Conservation (phyloP, 352 stramenopile species). For the Globisporangium takayamanum region DNA sequence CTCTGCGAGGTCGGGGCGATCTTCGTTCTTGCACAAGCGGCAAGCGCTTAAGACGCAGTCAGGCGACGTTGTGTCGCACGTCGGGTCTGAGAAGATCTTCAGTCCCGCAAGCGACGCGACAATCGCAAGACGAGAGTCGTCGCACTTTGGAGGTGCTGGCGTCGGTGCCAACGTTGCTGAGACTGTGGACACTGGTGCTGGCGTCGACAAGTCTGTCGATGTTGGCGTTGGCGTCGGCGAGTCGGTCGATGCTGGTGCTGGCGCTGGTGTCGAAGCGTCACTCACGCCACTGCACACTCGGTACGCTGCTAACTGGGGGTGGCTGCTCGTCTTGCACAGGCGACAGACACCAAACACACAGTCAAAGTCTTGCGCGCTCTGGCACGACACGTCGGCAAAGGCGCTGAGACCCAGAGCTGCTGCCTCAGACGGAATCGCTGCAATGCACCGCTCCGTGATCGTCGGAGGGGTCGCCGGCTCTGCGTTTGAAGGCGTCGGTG, state of each 20-base stretch:
- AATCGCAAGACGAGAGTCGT: background rate
- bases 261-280: background rate
- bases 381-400: background rate
- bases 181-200: too few species aligned
- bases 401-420: background rate
- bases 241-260: too few species aligned
- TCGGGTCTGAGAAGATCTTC: background rate
- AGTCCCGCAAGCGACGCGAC: background rate
- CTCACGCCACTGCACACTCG: background rate
- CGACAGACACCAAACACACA: background rate
- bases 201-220: too few species aligned
- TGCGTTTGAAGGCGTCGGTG: background rate
- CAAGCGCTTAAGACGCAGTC: background rate
- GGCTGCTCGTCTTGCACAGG: background rate
- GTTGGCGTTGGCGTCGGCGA: too few species aligned
- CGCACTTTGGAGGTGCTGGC: background rate
- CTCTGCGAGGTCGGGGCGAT: background rate
- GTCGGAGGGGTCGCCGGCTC: background rate
- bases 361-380: background rate
- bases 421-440: background rate
- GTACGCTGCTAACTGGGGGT: background rate
- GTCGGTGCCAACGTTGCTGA: background rate
- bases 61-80: background rate
- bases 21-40: constrained; percentile 2
- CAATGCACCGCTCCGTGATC: background rate